These are phyloP conservation scores for Pharnaceum exiguum DNA, from an alignment of 148 eudicot species.

Conservation along the genomic window DNA sequence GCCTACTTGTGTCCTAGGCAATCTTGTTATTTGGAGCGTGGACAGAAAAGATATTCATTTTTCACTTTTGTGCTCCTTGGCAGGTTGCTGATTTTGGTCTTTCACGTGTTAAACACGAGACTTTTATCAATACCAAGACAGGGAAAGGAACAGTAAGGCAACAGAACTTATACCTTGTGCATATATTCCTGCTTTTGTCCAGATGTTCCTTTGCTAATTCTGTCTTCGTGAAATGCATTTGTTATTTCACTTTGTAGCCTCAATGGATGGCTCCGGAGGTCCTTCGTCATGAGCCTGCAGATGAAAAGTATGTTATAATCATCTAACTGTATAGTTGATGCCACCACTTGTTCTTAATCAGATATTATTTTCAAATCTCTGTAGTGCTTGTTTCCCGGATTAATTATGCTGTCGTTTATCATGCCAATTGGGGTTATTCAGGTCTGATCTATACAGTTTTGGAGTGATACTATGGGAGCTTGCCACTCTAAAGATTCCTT, in stretches of 20 bases:
- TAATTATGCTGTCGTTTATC: too few species aligned
- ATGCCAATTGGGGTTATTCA: conserved; percentile 21
- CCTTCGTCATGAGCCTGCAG: conserved; percentile 88
- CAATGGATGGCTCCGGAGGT: conserved; percentile 99
- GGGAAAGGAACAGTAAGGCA: conserved; percentile 95
- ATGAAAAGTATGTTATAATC: conserved; percentile 70
- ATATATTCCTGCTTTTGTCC: conserved; percentile 1
- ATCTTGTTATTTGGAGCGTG: not conserved
- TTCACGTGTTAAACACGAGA: conserved; percentile 87
- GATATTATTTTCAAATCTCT: too few species aligned
- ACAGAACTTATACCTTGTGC: conserved; percentile 1
- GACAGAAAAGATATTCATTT: not conserved
- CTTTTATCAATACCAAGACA: conserved; percentile 70
- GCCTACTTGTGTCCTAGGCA: not conserved
- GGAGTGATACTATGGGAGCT: conserved; percentile 97
- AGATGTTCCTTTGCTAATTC: not conserved
- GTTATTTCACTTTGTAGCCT: conserved; percentile 48
- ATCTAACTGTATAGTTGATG: too few species aligned
- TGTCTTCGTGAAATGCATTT: not conserved
- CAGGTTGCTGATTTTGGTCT: conserved; percentile 99
- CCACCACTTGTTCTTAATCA: too few species aligned
- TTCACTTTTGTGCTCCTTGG: conserved; percentile 3
- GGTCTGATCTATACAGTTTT: conserved; percentile 92
- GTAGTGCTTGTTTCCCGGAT: too few species aligned
- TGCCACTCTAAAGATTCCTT: conserved; percentile 85